phyloP scores from a whole-genome alignment of 2,329 filamentous ascomycete genomes.

The Botryotinia globosa region DNA sequence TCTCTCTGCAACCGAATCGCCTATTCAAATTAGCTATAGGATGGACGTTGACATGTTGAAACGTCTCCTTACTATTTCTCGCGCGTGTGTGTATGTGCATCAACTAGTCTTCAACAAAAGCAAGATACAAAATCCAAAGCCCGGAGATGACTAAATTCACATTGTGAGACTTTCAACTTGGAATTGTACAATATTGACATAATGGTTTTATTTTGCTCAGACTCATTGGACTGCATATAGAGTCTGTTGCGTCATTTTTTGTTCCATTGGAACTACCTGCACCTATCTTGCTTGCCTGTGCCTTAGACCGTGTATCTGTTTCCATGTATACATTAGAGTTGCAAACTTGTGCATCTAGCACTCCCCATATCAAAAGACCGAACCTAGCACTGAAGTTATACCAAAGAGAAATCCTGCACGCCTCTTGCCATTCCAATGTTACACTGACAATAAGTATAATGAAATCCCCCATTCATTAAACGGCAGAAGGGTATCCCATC shows the following conservation, averaged over 20 bases:
- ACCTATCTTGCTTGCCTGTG: neutral
- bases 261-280: neutral
- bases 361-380: neutral
- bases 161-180: neutral
- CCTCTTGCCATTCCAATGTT: constrained; percentile 14
- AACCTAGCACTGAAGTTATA: neutral
- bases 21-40: neutral
- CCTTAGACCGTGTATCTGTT: neutral
- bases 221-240: neutral
- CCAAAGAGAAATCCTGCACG: constrained; percentile 8
- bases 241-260: neutral
- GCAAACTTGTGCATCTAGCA: neutral
- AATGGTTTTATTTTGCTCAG: neutral
- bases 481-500: constrained; percentile 11
- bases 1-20: neutral
- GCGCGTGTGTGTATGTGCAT: neutral
- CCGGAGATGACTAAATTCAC: neutral
- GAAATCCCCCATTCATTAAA: neutral
- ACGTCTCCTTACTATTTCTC: neutral
- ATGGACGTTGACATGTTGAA: neutral
- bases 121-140: neutral
- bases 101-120: neutral
- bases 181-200: neutral
- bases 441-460: neutral
- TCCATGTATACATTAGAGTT: neutral